Evolutionary conservation across 208 protist species (phyloP).

Genomic region (Leishmania turanica): DNA sequence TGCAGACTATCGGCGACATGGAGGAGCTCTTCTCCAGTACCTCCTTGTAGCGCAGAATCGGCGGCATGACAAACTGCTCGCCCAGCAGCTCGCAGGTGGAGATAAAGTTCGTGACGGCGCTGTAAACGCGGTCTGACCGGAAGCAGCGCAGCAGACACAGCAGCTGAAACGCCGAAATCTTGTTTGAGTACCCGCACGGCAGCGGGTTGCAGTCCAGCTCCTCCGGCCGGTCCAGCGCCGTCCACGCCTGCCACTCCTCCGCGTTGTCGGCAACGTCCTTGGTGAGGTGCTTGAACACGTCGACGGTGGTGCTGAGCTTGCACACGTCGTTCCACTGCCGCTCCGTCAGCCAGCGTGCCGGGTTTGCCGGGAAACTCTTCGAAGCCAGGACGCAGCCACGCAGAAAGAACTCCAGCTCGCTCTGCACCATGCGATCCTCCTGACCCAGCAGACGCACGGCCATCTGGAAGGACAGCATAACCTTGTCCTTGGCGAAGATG

Average conservation of each 20-base stretch:
- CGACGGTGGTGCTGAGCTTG: constrained; percentile 70
- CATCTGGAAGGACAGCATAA: constrained; percentile 99
- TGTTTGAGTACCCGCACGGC: constrained; percentile 76
- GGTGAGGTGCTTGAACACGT: constrained; percentile 84
- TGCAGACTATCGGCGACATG: constrained; percentile 97
- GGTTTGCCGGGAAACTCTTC: constrained; percentile 88
- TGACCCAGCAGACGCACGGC: constrained; percentile 95
- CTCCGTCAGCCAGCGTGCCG: constrained; percentile 94
- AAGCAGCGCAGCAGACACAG: constrained; percentile 98
- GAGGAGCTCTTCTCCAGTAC: constrained; percentile 94
- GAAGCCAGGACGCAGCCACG: constrained; percentile 97
- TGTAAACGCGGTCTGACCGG: constrained; percentile 96
- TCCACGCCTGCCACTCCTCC: constrained; percentile 95
- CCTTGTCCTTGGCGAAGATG: constrained; percentile 98
- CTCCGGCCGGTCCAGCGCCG: constrained; percentile 94
- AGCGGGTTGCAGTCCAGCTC: constrained; percentile 50
- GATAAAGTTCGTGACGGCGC: constrained; percentile 95
- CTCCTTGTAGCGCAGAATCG: constrained; percentile 96
- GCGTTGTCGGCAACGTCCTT: constrained; percentile 77
- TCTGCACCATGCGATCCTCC: constrained; percentile 73
- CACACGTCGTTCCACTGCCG: constrained; percentile 97
- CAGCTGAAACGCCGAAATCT: constrained; percentile 91
- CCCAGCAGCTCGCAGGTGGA: constrained; percentile 91
- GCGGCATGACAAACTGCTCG: constrained; percentile 95
- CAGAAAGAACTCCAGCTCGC: constrained; percentile 98